Conservation (phyloP, 352 stramenopile genomes). For the Thraustotheca clavata region DNA sequence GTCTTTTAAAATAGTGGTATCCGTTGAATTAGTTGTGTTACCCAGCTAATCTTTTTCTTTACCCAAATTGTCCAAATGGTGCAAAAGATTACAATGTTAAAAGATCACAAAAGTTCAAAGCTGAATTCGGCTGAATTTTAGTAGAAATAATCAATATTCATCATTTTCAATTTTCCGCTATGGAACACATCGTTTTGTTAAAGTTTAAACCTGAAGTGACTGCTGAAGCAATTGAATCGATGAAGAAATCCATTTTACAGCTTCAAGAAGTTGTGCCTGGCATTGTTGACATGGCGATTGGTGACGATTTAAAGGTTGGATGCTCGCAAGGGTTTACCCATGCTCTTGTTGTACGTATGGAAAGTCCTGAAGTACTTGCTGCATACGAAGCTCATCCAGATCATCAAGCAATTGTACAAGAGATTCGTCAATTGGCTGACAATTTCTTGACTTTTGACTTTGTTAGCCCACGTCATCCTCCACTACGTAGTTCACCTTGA, state of each 20-base stretch:
- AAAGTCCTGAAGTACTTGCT: not conserved
- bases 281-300: slow-evolving; percentile 15
- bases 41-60: no score
- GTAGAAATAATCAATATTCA: no score
- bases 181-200: slow-evolving; percentile 19
- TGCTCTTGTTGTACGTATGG: slow-evolving; percentile 5
- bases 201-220: slow-evolving; percentile 5
- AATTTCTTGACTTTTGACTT: slow-evolving; percentile 11
- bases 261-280: slow-evolving; percentile 17
- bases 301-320: slow-evolving; percentile 7
- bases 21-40: no score
- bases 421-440: not conserved
- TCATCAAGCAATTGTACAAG: not conserved
- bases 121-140: no score
- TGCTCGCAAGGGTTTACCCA: slow-evolving; percentile 7
- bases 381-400: slow-evolving; percentile 12
- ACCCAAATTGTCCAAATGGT: no score
- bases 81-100: no score
- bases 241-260: not conserved
- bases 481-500: not conserved
- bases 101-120: no score
- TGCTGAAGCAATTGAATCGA: not conserved
- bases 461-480: not conserved
- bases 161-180: slow-evolving; percentile 7
- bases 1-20: no score